These are phyloP conservation scores for Camelina laxa DNA, from an alignment of 345 rosid species.

Conservation along the genomic window DNA sequence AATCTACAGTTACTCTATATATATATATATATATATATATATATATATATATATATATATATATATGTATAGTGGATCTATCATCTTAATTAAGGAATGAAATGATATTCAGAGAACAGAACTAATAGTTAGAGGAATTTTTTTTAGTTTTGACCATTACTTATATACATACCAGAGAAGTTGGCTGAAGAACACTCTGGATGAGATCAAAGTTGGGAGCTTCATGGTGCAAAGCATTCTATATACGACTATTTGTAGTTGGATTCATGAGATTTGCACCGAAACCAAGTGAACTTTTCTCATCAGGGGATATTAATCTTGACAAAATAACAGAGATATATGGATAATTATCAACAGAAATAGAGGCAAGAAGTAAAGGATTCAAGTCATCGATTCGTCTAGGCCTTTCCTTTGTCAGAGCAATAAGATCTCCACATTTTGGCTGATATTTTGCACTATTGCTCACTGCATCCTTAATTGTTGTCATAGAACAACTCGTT, in stretches of 20 bases:
- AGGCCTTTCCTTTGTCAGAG: constrained; percentile 42
- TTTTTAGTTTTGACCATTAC: too few species aligned
- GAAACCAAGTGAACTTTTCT: neutral
- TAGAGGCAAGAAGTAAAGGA: constrained; percentile 35
- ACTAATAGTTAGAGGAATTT: too few species aligned
- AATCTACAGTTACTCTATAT: too few species aligned
- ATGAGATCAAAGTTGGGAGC: constrained; percentile 31
- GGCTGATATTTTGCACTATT: constrained; percentile 32
- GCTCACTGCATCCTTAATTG: too few species aligned
- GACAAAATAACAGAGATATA: constrained; percentile 37
- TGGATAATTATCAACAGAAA: neutral
- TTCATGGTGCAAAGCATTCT: constrained; percentile 46
- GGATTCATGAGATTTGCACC: constrained; percentile 43
- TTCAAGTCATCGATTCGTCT: constrained; percentile 37
- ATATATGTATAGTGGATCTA: too few species aligned
- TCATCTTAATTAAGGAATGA: too few species aligned
- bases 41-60: too few species aligned
- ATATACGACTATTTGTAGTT: constrained; percentile 48
- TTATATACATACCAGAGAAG: constrained; percentile 33
- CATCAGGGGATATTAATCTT: constrained; percentile 21
- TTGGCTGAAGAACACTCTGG: constrained; percentile 35
- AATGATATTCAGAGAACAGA: too few species aligned
- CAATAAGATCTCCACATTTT: constrained; percentile 47
- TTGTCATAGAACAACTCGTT: too few species aligned
- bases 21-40: too few species aligned